These are phyloP conservation scores for Pseudozyma flocculosa DNA, from an alignment of 1,284 basidiomycete species.

Conservation along the genomic window DNA sequence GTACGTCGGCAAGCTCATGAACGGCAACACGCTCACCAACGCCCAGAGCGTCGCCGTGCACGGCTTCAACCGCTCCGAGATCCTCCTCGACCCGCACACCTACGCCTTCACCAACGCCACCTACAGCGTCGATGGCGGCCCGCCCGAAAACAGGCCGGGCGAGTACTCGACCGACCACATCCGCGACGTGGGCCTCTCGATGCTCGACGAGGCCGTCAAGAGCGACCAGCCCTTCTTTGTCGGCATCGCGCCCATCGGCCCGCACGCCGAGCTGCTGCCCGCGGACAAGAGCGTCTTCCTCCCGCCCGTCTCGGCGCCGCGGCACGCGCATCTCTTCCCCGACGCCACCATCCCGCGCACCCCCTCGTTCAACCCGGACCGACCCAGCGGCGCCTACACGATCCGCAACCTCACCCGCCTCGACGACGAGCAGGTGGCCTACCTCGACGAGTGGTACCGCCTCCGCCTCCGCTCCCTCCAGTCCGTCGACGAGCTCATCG, in stretches of 20 bases:
- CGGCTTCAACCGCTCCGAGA: conserved; percentile 3
- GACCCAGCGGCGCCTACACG: conserved; percentile 1
- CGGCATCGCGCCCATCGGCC: conserved; percentile 7
- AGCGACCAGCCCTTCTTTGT: conserved; percentile 4
- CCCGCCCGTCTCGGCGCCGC: conserved; percentile 2
- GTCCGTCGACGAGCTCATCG: conserved; percentile 7
- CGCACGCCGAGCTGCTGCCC: conserved; percentile 1
- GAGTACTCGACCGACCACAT: conserved; percentile 6
- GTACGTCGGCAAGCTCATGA: conserved; percentile 9
- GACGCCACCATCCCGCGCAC: background rate
- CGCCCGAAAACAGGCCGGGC: background rate
- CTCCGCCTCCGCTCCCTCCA: conserved; percentile 4
- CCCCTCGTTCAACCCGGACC: conserved; percentile 2
- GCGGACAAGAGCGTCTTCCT: conserved; percentile 1
- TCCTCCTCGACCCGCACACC: conserved; percentile 7
- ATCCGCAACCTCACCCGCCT: conserved; percentile 1
- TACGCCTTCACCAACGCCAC: conserved; percentile 8
- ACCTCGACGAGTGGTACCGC: conserved; percentile 7
- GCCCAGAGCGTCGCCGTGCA: conserved; percentile 2
- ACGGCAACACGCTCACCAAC: conserved; percentile 6
- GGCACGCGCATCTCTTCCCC: conserved; percentile 1
- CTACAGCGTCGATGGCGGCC: background rate
- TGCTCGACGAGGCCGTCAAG: conserved; percentile 3
- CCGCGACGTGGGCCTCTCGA: conserved; percentile 4
- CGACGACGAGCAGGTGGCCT: conserved; percentile 3